Evolutionary conservation across 73 alveolate species (phyloP).

Genomic region (Paramecium pentaurelia): DNA sequence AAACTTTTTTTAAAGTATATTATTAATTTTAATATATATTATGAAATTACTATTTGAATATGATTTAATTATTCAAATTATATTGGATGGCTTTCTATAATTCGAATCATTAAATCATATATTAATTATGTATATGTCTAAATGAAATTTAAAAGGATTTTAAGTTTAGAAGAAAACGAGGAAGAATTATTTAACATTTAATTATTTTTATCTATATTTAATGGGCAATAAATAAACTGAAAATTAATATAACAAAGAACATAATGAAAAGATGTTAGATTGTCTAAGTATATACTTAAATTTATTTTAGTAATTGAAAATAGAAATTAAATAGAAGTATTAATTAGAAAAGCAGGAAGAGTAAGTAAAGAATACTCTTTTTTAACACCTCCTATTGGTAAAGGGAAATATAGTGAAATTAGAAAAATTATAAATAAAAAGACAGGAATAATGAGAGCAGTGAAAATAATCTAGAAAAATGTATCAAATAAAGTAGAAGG

Average conservation of each 20-base stretch:
- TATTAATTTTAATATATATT: too few relatives aligned
- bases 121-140: neutral
- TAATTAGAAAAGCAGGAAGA: slow-evolving; percentile 4
- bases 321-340: neutral
- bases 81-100: neutral
- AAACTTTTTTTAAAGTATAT: neutral
- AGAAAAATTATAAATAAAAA: slow-evolving; percentile 12
- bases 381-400: slow-evolving; percentile 50
- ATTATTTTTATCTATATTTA: neutral
- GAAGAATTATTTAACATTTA: neutral
- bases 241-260: slow-evolving; percentile 20
- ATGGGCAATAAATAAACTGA: neutral
- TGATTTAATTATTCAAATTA: neutral
- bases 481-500: slow-evolving; percentile 20
- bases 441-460: slow-evolving; percentile 58
- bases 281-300: neutral
- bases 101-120: neutral
- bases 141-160: neutral
- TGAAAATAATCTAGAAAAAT: slow-evolving; percentile 37
- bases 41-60: neutral
- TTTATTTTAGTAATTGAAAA: neutral
- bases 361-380: slow-evolving; percentile 18
- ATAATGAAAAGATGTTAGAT: neutral
- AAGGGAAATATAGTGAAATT: slow-evolving; percentile 47
- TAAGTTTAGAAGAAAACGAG: neutral